Evolutionary conservation across 208 protist genomes (phyloP), one percentile per base, ranked within the genome.

Genomic region (Porcisia deanei): DNA sequence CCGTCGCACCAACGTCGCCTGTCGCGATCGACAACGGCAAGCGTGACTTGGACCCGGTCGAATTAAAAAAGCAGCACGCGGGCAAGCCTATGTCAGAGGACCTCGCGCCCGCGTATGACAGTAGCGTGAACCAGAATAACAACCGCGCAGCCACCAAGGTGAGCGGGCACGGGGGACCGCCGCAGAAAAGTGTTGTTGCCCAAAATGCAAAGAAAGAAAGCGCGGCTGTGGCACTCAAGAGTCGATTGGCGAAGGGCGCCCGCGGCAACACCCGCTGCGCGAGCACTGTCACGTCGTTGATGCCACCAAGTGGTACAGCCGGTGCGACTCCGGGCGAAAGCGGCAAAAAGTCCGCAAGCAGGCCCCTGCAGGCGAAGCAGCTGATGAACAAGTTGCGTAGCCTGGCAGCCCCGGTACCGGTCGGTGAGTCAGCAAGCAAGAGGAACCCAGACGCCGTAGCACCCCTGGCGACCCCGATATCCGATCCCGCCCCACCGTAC

Each of bases 311-410:
- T 7, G 57, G 9, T 25, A 25, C 43, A 2, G 34, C 12, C 10
- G 3, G 1, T 47, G 41, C 22, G 37, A 41, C n/a, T n/a, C 45
- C 37, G 20, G 66, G 12, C 66, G 66, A 34, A 20, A 47, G 66
- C 47, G 66, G 8, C 47, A 8, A 59, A 25, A 45, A 20, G 30
- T 34, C 9, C 10, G 10, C 68, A 9, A 53, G 37, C 18, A 41
- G 47, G 25, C 41, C 18, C 16, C 18, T 47, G 67, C 22, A 3
- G 20, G 53, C 71, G 14, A 63, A 70, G 53, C 77, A 81, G 71
- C 20, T 75, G 41, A 68, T 81, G 77, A 59, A 71, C 18, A 73
- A 60, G 20, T 54, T 81, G 63, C 77, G 77, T 22, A 76, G 74
- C 57, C 70, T 76, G 49, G 59, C 75, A 6, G 75, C 71, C 43